Percentiles rank a stretch among this genome's conserved stretches.
phyloP scores from a whole-genome alignment of 2,329 filamentous ascomycete genomes.

The Colletotrichum graminicola region DNA sequence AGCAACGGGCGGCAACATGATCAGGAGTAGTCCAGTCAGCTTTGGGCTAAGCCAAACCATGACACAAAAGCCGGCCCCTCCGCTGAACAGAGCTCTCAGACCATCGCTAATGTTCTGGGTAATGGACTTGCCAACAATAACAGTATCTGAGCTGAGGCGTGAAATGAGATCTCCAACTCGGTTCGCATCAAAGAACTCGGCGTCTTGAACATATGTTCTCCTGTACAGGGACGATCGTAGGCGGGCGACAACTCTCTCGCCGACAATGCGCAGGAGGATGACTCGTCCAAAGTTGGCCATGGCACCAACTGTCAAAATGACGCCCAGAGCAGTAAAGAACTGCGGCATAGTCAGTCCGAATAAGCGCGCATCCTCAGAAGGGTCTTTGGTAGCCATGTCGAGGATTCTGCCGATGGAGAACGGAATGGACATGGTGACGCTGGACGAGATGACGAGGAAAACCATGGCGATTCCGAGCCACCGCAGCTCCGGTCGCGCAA shows the following conservation, averaged over 20 bases:
- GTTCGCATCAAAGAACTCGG: conserved; percentile 99
- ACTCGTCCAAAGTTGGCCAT: conserved; percentile 94
- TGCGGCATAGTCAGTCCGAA: conserved; percentile 88
- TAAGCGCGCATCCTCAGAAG: conserved; percentile 74
- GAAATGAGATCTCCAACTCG: conserved; percentile 96
- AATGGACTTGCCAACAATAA: conserved; percentile 98
- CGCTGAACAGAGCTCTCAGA: conserved; percentile 90
- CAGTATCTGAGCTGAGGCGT: conserved; percentile 92
- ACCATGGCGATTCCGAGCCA: conserved; percentile 84
- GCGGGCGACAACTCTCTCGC: conserved; percentile 92
- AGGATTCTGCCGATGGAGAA: conserved; percentile 97
- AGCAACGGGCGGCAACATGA: conserved; percentile 93
- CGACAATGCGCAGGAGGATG: conserved; percentile 91
- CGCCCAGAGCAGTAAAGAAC: conserved; percentile 86
- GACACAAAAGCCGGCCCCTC: conserved; percentile 86
- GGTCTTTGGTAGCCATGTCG: conserved; percentile 85
- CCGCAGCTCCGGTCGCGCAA: conserved; percentile 86
- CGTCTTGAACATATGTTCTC: conserved; percentile 95
- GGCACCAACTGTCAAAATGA: conserved; percentile 84
- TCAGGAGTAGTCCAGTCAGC: conserved; percentile 84
- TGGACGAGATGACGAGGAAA: conserved; percentile 88
- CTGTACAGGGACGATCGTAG: conserved; percentile 91
- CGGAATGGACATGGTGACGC: conserved; percentile 95
- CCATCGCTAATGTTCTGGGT: conserved; percentile 98
- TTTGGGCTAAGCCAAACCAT: conserved; percentile 98